A percentile compares a stretch with the other conserved stretches of the same genome.
These are phyloP conservation scores for Naematelia aurantialba DNA, from an alignment of 768 basidiomycete species.

Conservation along the genomic window DNA sequence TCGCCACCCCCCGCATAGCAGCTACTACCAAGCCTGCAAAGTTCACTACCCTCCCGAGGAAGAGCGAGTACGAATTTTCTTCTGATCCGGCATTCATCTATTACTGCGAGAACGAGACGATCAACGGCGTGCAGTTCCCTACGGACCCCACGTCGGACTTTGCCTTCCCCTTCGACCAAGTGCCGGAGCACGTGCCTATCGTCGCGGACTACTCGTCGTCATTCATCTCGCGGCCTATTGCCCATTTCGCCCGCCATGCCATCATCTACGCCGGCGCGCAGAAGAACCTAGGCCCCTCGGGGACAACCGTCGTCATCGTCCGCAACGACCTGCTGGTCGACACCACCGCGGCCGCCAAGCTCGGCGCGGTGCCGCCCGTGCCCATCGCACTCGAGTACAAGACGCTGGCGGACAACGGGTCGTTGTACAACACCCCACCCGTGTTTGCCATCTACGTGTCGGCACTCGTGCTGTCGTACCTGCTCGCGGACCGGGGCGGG, in stretches of 20 bases:
- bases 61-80: slow-evolving; percentile 70
- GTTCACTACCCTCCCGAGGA: slow-evolving; percentile 67
- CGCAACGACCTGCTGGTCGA: slow-evolving; percentile 91
- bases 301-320: slow-evolving; percentile 87
- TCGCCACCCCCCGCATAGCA: slow-evolving; percentile 64
- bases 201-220: slow-evolving; percentile 95
- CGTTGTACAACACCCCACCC: slow-evolving; percentile 88
- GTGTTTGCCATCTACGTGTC: slow-evolving; percentile 87
- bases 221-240: slow-evolving; percentile 93
- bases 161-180: slow-evolving; percentile 77
- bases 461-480: slow-evolving; percentile 68
- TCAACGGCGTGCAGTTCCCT: slow-evolving; percentile 87
- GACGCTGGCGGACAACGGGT: slow-evolving; percentile 67
- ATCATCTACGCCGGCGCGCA: slow-evolving; percentile 95
- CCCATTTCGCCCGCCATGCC: slow-evolving; percentile 79
- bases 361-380: slow-evolving; percentile 66
- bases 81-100: slow-evolving; percentile 82
- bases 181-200: slow-evolving; percentile 65
- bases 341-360: slow-evolving; percentile 69
- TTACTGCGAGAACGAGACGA: slow-evolving; percentile 99
- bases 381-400: slow-evolving; percentile 81
- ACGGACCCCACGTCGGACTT: slow-evolving; percentile 52
- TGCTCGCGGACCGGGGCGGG: slow-evolving; percentile 64
- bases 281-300: slow-evolving; percentile 95
- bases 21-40: slow-evolving; percentile 62